Base-by-base conservation (phyloP, 495 filamentous ascomycete species). In the Amniculicola lignicola region DNA sequence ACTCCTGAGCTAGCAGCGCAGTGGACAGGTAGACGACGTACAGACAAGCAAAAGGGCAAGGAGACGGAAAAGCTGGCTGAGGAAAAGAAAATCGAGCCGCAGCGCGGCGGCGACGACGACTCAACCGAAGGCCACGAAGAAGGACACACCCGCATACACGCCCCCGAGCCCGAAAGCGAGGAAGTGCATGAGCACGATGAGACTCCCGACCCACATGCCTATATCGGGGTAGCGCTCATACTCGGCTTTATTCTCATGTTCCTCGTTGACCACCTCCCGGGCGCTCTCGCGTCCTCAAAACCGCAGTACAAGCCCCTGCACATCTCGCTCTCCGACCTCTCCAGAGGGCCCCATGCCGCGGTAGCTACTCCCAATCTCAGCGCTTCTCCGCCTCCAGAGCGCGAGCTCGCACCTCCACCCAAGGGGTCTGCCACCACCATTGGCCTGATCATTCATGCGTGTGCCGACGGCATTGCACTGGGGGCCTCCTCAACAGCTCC, bases 201-300 rank as follows among this genome's bases (percentile, higher is more conserved):
- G 7, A 12, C 16, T n/a, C 73, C 69, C 51, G 78, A 78, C 3
- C 80, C 82, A 2, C 83, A 87, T 70, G 82, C 80, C 43, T 86
- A 80, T 78, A 87, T 97, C 45, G 94, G 94, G 11, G 73, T 96
- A 45, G 86, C 92, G 0, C 73, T 98, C 12, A 82, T 95, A 53
- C 74, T 87, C 18, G 93, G 93, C 10, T 98, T 98, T 71, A 83
- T 95, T 54, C 76, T 98, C 52, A 98, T 98, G 93, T 96, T 94
- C 68, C 82, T 98, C 10, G 85, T 98, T 68, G 94, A 97, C 68
- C 53, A 57, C 28, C 73, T 96, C 6, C 90, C 93, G 23, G 82
- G 48, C 83, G 88, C 66, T 79, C 83, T 37, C 75, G 79, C 0
- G 77, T 77, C 39, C 77, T 62, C 71, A 82, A 74, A 62, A 76